Conservation (phyloP, 768 basidiomycete species). For the Clavulina sp. region DNA sequence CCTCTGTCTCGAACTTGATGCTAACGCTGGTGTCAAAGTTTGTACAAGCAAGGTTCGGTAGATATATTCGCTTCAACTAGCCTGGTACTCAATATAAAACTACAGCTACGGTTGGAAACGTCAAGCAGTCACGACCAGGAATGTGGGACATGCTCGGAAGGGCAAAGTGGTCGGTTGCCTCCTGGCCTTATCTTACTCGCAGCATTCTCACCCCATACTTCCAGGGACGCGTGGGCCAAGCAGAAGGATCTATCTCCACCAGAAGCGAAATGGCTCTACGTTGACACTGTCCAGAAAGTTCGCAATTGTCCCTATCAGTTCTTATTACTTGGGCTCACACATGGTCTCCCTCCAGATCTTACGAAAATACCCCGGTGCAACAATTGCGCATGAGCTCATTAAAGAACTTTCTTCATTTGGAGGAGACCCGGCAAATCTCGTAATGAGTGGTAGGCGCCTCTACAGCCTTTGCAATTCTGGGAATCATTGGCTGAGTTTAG, state of each 20-base stretch:
- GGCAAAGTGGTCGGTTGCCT: slow-evolving; percentile 60
- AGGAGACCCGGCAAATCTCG: slow-evolving; percentile 46
- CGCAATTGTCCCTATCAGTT: background rate
- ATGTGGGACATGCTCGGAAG: slow-evolving; percentile 83
- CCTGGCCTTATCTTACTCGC: background rate
- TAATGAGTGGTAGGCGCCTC: slow-evolving; percentile 39
- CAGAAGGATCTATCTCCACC: slow-evolving; percentile 61
- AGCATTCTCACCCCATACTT: too few relatives aligned
- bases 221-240: slow-evolving; percentile 90
- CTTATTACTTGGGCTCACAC: background rate
- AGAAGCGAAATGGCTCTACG: slow-evolving; percentile 81
- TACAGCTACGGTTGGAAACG: slow-evolving; percentile 79
- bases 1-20: background rate
- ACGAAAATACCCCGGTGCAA: slow-evolving; percentile 69
- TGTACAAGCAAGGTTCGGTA: slow-evolving; percentile 76
- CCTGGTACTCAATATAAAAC: background rate
- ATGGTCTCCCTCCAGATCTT: slow-evolving; percentile 42
- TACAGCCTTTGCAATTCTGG: background rate
- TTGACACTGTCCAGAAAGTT: slow-evolving; percentile 73
- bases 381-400: slow-evolving; percentile 53
- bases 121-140: slow-evolving; percentile 57
- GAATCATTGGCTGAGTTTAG: too few relatives aligned
- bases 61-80: background rate
- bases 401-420: slow-evolving; percentile 61
- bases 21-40: slow-evolving; percentile 25